Evolutionary conservation across 345 rosid genomes (phyloP).

Genomic region (Pseudoturritis turrita): DNA sequence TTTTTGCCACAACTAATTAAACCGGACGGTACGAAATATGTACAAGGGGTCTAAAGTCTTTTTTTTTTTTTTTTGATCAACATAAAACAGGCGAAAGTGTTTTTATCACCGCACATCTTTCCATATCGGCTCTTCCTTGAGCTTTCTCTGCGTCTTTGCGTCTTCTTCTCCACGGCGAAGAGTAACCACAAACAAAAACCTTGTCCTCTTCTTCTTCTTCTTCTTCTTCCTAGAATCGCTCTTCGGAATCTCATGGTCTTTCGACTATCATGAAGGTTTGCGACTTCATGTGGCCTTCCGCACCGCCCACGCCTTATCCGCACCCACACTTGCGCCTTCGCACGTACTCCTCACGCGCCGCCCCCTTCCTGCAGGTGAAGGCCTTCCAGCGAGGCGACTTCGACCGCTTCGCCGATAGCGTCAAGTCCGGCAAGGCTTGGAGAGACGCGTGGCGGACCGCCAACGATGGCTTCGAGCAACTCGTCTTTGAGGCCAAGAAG

Average conservation of each 20-base stretch:
- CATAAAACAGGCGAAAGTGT: too few relatives aligned
- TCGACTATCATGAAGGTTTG: slow-evolving; percentile 20
- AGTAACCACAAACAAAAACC: not conserved
- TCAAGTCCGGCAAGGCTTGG: slow-evolving; percentile 65
- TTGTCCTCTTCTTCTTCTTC: not conserved
- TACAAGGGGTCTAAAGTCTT: too few relatives aligned
- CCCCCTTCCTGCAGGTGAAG: slow-evolving; percentile 3
- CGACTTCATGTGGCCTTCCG: slow-evolving; percentile 24
- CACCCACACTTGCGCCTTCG: not conserved
- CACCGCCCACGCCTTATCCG: slow-evolving; percentile 14
- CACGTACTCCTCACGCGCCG: slow-evolving; percentile 22
- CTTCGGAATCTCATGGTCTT: slow-evolving; percentile 19
- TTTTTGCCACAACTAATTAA: too few relatives aligned
- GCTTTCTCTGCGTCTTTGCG: not conserved
- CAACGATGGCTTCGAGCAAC: slow-evolving; percentile 78
- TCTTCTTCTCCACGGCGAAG: slow-evolving; percentile 4
- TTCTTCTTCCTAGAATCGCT: not conserved
- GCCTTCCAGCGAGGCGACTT: slow-evolving; percentile 64
- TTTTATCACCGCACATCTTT: too few relatives aligned
- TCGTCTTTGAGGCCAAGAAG: slow-evolving; percentile 79
- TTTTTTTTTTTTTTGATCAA: too few relatives aligned
- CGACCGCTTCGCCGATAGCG: slow-evolving; percentile 49
- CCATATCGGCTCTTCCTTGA: too few relatives aligned
- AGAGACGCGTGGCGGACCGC: slow-evolving; percentile 78
- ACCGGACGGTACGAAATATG: too few relatives aligned